phyloP scores from a whole-genome alignment of 768 basidiomycete genomes.

The Tephrocybe rancida region DNA sequence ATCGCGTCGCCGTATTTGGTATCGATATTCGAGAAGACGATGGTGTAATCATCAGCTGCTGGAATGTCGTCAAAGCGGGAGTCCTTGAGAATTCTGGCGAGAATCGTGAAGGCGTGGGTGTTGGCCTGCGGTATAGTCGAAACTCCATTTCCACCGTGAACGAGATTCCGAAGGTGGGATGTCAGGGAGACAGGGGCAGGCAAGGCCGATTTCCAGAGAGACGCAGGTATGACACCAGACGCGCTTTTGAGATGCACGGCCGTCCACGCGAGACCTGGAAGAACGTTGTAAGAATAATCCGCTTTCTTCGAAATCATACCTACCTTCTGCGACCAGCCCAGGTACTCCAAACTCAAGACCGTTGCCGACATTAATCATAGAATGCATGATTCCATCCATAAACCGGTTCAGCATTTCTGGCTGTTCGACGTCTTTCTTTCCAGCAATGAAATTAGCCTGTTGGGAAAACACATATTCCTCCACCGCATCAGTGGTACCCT shows the following conservation, averaged over 20 bases:
- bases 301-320: not conserved
- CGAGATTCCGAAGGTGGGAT: not conserved
- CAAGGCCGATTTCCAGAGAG: constrained; percentile 19
- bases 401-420: constrained; percentile 54
- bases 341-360: constrained; percentile 63
- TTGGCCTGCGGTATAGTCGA: constrained; percentile 3
- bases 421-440: constrained; percentile 26
- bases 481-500: constrained; percentile 40
- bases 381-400: constrained; percentile 59
- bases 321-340: constrained; percentile 67
- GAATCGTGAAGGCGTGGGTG: constrained; percentile 52
- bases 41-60: constrained; percentile 12
- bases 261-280: constrained; percentile 56
- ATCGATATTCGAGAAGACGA: constrained; percentile 35
- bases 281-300: not conserved
- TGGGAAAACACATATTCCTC: constrained; percentile 58
- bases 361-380: constrained; percentile 64
- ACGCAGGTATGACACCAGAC: constrained; percentile 31
- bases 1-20: constrained; percentile 41
- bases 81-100: constrained; percentile 58
- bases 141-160: not conserved
- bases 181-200: constrained; percentile 4
- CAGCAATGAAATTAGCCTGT: constrained; percentile 43
- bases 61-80: constrained; percentile 29
- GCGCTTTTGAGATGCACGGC: constrained; percentile 47